Percentiles rank a stretch among this genome's conserved stretches.
These are phyloP conservation scores for Diplodia seriata DNA, from an alignment of 2,329 filamentous ascomycete genomes.

Conservation along the genomic window DNA sequence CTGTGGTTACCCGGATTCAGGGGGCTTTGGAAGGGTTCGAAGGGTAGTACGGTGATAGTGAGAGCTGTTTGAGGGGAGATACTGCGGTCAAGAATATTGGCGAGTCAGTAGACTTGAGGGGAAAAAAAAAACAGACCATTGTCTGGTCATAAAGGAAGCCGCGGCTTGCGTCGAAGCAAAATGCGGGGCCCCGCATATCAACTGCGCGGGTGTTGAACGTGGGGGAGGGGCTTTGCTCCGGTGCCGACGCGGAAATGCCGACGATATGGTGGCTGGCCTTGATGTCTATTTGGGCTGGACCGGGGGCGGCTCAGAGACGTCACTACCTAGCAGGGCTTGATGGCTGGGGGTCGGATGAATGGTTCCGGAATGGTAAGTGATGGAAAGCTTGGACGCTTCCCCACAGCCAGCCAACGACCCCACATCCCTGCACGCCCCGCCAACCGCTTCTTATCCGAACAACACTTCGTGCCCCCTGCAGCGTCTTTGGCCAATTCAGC, in stretches of 20 bases:
- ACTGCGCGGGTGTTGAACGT: not conserved
- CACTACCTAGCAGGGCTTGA: not conserved
- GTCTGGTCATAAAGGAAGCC: not conserved
- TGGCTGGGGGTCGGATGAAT: conserved; percentile 18
- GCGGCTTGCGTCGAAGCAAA: not conserved
- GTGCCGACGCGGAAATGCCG: conserved; percentile 24
- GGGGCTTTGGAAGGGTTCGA: not conserved
- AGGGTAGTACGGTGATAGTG: too few relatives aligned
- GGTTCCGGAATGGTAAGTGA: not conserved
- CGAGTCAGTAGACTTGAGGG: not conserved
- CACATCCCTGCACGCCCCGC: conserved; percentile 2
- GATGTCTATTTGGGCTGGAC: not conserved
- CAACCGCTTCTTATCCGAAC: conserved; percentile 12
- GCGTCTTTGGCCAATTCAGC: too few relatives aligned
- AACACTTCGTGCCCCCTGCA: not conserved
- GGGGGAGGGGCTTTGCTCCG: too few relatives aligned
- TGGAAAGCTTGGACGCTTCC: conserved; percentile 1
- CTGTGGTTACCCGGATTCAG: too few relatives aligned
- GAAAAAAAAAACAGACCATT: not conserved
- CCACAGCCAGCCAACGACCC: not conserved
- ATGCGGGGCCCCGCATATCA: conserved; percentile 12
- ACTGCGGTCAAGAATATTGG: too few relatives aligned
- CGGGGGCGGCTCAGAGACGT: not conserved
- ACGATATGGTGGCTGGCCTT: not conserved
- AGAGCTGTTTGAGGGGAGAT: too few relatives aligned